phyloP scores from a whole-genome alignment of 2,329 filamentous ascomycete species.

The Gaeumannomyces sp. region DNA sequence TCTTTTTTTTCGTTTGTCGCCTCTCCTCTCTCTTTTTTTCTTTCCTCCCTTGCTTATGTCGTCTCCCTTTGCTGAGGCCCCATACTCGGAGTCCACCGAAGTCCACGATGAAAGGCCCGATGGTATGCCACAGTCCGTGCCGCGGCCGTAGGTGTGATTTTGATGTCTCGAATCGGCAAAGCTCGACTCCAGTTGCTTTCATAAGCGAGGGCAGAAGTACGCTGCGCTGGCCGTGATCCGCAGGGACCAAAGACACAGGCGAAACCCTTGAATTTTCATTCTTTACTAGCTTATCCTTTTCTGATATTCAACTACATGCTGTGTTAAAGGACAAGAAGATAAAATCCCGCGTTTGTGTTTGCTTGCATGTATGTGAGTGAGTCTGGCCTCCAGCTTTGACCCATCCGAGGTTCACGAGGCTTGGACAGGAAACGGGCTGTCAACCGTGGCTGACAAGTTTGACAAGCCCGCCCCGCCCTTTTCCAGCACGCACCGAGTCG shows the following conservation, averaged over 20 bases:
- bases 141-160: not conserved
- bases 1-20: not conserved
- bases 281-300: too few relatives aligned
- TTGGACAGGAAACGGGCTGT: not conserved
- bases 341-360: not conserved
- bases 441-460: not conserved
- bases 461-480: not conserved
- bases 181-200: not conserved
- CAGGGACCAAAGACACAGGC: not conserved
- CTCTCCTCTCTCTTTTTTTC: too few relatives aligned
- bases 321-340: not conserved
- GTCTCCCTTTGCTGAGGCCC: not conserved
- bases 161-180: not conserved
- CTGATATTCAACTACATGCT: too few relatives aligned
- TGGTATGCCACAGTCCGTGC: not conserved
- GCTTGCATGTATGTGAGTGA: constrained; percentile 1
- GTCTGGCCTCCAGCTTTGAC: too few relatives aligned
- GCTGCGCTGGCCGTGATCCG: not conserved
- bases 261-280: not conserved
- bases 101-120: not conserved
- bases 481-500: not conserved
- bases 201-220: not conserved
- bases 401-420: not conserved
- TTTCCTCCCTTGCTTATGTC: not conserved
- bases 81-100: not conserved